A percentile compares a stretch with the other conserved stretches of the same genome.
These are phyloP conservation scores for Myxozyma nipponensis DNA, from an alignment of 805 yeast species.

Conservation along the genomic window DNA sequence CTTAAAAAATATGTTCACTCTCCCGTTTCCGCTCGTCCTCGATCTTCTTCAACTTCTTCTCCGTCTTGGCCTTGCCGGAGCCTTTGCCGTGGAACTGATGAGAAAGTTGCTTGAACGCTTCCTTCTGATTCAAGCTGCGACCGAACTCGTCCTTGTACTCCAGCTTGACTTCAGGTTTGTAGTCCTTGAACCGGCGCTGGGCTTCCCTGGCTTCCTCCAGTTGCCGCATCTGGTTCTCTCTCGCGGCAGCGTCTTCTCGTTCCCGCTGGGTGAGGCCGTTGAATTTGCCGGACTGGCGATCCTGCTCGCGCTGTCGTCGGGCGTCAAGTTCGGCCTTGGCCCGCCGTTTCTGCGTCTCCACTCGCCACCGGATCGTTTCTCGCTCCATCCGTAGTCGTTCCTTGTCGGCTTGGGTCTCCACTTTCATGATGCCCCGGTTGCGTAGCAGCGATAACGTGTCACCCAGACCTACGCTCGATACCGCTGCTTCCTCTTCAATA, in stretches of 20 bases:
- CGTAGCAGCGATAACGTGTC: constrained; percentile 39
- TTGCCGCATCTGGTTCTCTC: constrained; percentile 32
- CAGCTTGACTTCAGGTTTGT: constrained; percentile 46
- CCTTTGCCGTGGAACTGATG: constrained; percentile 70
- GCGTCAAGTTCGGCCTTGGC: constrained; percentile 25
- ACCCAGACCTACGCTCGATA: constrained; percentile 38
- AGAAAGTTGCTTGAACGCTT: constrained; percentile 73
- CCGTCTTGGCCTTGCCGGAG: constrained; percentile 38
- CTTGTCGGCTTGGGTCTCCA: constrained; percentile 27
- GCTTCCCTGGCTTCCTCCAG: constrained; percentile 36
- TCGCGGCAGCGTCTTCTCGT: constrained; percentile 34
- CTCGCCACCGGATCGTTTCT: constrained; percentile 28
- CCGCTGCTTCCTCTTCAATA: constrained; percentile 26
- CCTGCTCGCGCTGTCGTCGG: constrained; percentile 28
- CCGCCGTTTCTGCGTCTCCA: constrained; percentile 28
- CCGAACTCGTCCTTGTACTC: constrained; percentile 66
- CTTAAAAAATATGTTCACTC: constrained; percentile 5
- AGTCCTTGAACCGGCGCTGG: constrained; percentile 37
- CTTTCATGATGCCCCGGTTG: constrained; percentile 32
- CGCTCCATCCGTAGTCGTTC: constrained; percentile 27
- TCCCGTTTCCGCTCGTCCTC: constrained; percentile 32
- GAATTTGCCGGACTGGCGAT: constrained; percentile 28
- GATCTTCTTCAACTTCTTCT: constrained; percentile 34
- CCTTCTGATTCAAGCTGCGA: constrained; percentile 53
- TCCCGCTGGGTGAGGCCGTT: constrained; percentile 35